Percentiles rank a stretch among this genome's conserved stretches.
Conservation (phyloP, 176 grass and related monocot species). For the Eragrostis curvula region DNA sequence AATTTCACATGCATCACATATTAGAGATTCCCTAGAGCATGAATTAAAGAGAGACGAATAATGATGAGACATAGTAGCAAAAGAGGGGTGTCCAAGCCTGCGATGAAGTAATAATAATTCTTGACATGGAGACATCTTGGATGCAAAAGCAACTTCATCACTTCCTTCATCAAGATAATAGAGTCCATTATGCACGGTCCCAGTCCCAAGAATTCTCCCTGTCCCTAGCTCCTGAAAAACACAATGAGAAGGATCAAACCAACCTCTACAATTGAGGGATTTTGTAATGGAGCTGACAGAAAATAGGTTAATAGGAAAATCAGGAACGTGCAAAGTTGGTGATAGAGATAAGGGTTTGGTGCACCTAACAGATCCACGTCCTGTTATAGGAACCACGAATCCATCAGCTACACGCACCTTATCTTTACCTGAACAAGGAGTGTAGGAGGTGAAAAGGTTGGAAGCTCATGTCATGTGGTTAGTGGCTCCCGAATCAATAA, state of each 20-base stretch:
- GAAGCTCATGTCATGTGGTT: conserved; percentile 5
- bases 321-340: no score
- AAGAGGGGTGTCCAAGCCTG: background rate
- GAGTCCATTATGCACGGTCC: no score
- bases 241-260: no score
- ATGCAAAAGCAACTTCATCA: background rate
- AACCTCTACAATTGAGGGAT: no score
- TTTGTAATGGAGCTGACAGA: no score
- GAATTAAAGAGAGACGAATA: background rate
- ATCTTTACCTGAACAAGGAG: background rate
- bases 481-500: background rate
- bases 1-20: no score
- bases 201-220: no score
- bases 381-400: background rate
- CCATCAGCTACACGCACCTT: background rate
- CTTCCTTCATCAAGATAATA: no score
- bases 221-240: no score
- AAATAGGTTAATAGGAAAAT: no score
- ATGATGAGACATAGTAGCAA: background rate
- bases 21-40: background rate
- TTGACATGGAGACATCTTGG: no score
- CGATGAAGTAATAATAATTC: background rate
- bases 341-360: no score
- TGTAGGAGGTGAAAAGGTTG: background rate
- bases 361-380: background rate